Evolutionary conservation across 2,329 filamentous ascomycete species (phyloP).

Genomic region (Magnaporthiopsis rhizophila): DNA sequence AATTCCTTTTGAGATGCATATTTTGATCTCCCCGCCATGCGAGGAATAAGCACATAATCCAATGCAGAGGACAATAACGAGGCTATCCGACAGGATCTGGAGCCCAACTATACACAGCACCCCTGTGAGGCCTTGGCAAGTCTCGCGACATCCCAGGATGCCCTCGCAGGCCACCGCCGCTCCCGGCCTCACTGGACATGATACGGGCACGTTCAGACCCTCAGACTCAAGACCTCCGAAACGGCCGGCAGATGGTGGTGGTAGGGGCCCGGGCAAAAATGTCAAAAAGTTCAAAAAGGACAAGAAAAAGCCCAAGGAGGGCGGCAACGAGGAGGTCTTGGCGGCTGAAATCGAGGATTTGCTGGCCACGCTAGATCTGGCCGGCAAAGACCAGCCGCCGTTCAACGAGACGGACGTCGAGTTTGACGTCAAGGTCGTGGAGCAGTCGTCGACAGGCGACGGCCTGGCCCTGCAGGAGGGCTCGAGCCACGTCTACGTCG

Average conservation of each 20-base stretch:
- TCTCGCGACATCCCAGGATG: neutral
- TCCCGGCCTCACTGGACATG: no score
- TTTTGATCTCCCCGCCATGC: neutral
- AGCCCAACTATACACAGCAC: neutral
- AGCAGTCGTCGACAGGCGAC: slow-evolving; percentile 86
- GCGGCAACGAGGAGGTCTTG: slow-evolving; percentile 60
- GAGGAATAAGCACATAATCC: neutral
- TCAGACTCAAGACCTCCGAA: neutral
- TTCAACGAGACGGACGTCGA: slow-evolving; percentile 65
- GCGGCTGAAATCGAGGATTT: slow-evolving; percentile 53
- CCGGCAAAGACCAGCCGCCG: slow-evolving; percentile 10
- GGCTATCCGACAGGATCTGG: neutral
- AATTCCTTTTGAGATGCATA: neutral
- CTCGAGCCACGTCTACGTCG: slow-evolving; percentile 64
- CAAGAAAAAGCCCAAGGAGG: slow-evolving; percentile 33
- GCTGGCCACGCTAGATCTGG: slow-evolving; percentile 32
- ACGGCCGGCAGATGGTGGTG: neutral
- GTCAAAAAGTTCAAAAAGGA: slow-evolving; percentile 2
- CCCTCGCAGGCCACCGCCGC: neutral
- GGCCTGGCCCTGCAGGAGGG: slow-evolving; percentile 68
- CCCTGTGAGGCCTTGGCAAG: neutral
- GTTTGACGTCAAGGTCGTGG: slow-evolving; percentile 71
- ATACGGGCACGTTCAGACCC: neutral
- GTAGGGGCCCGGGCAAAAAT: neutral
- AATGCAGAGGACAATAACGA: neutral